phyloP scores from a whole-genome alignment of 176 grass and related monocot genomes.

The Cenchrus fungigraminus region DNA sequence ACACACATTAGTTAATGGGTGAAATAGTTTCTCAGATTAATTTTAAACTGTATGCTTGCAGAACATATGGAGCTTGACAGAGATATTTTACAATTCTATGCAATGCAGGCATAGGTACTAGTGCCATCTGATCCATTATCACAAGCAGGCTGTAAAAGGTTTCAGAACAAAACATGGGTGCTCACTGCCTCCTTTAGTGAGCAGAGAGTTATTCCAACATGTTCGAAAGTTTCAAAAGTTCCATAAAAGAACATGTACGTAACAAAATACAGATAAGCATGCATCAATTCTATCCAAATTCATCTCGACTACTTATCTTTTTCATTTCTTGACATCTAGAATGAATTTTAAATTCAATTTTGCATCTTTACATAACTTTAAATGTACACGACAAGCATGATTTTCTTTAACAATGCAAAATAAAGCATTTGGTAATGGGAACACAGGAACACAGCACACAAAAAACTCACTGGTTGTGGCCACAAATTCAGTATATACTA shows the following conservation, averaged over 20 bases:
- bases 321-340: not conserved
- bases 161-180: constrained; percentile 5
- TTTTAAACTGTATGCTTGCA: constrained; percentile 23
- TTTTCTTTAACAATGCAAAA: not conserved
- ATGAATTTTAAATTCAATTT: not conserved
- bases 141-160: not conserved
- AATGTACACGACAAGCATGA: not conserved
- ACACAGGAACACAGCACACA: not conserved
- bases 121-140: constrained; percentile 3
- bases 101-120: constrained; percentile 8
- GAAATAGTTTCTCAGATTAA: constrained; percentile 25
- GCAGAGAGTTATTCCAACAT: not conserved
- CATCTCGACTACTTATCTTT: not conserved
- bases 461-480: not conserved
- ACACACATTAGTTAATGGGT: constrained; percentile 52
- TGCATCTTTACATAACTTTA: not conserved
- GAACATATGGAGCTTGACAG: constrained; percentile 33
- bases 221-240: not conserved
- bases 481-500: not conserved
- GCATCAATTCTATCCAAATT: not conserved
- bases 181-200: not conserved
- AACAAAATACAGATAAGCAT: not conserved
- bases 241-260: not conserved
- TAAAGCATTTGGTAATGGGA: not conserved
- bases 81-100: not conserved